Conservation (phyloP, 371 early-diverging fungal genomes). For the Syncephalastrum sp. region DNA sequence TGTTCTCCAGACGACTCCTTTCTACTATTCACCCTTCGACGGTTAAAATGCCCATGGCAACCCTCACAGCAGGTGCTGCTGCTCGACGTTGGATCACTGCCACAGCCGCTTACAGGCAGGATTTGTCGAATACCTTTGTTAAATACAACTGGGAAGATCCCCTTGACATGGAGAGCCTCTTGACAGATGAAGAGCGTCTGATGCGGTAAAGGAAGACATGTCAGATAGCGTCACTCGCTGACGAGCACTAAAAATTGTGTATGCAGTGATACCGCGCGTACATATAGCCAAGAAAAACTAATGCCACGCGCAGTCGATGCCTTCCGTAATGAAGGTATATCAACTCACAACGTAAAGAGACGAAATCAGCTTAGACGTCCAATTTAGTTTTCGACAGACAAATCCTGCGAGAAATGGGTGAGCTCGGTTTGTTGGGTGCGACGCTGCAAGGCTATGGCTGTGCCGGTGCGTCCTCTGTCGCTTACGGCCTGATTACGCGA, state of each 20-base stretch:
- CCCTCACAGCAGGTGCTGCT: background rate
- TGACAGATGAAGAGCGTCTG: conserved; percentile 87
- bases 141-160: conserved; percentile 95
- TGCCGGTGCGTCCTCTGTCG: conserved; percentile 95
- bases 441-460: conserved; percentile 96
- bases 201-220: conserved; percentile 52
- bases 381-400: conserved; percentile 82
- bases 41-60: too few relatives aligned
- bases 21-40: too few relatives aligned
- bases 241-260: background rate
- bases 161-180: conserved; percentile 75
- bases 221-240: too few relatives aligned
- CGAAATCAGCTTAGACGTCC: background rate
- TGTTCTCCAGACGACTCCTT: too few relatives aligned
- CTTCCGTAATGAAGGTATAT: conserved; percentile 81
- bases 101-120: background rate
- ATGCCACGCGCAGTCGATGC: conserved; percentile 85
- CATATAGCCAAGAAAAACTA: conserved; percentile 89
- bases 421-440: conserved; percentile 91
- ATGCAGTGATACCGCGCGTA: conserved; percentile 77
- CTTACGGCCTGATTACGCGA: conserved; percentile 96
- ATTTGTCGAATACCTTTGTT: conserved; percentile 49
- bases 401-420: conserved; percentile 94
- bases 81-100: background rate
- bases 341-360: background rate